These are phyloP conservation scores for Amanita subjunquillea DNA, from an alignment of 768 basidiomycete species.

Conservation along the genomic window DNA sequence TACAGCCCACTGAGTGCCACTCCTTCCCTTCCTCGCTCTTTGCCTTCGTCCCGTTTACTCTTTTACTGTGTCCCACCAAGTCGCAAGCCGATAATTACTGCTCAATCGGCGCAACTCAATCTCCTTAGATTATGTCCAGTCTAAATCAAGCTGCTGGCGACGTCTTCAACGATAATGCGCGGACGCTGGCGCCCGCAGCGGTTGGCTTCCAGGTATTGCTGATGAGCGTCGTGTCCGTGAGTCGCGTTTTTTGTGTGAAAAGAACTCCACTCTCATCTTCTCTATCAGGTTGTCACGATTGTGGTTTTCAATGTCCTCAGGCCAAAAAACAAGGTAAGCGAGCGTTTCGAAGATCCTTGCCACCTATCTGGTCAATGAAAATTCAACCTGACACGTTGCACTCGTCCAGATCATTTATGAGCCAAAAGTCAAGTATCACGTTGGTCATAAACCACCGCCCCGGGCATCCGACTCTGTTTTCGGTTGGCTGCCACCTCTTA, in stretches of 20 bases:
- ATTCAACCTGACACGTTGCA: not conserved
- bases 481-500: conserved; percentile 84
- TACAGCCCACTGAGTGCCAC: not conserved
- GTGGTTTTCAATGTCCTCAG: conserved; percentile 74
- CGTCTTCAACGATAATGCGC: conserved; percentile 31
- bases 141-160: conserved; percentile 26
- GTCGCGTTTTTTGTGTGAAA: not conserved
- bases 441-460: conserved; percentile 67
- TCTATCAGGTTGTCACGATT: conserved; percentile 47
- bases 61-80: not conserved
- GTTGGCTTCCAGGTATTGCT: conserved; percentile 70
- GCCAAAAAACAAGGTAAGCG: conserved; percentile 74
- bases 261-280: conserved; percentile 6
- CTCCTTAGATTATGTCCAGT: conserved; percentile 19
- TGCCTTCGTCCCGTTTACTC: not conserved
- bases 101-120: conserved; percentile 1
- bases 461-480: conserved; percentile 74
- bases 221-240: conserved; percentile 66
- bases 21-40: not conserved
- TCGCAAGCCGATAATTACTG: not conserved
- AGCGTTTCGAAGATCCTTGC: not conserved
- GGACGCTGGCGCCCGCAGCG: conserved; percentile 73
- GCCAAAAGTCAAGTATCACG: conserved; percentile 88
- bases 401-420: conserved; percentile 69
- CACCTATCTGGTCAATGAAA: too few relatives aligned